Evolutionary conservation across 768 basidiomycete species (phyloP).

Genomic region (Leucocoprinus leucothites): DNA sequence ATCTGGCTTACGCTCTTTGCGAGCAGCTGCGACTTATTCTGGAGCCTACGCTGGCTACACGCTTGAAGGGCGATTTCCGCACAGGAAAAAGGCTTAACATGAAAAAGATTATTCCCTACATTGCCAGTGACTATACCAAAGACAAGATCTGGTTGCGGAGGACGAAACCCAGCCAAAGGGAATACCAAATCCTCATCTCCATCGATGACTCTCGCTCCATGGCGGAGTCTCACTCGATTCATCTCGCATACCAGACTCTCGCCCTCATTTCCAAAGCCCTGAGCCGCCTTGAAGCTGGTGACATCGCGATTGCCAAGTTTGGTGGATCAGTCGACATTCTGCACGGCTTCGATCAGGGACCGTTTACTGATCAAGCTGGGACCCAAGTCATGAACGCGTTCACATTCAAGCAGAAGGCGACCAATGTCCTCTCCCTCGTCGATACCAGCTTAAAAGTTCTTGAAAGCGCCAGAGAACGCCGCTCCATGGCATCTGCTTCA

Average conservation of each 20-base stretch:
- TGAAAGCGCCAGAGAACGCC: slow-evolving; percentile 71
- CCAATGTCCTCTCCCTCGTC: slow-evolving; percentile 80
- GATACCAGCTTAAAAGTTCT: slow-evolving; percentile 75
- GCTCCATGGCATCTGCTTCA: slow-evolving; percentile 54
- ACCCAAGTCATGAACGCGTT: slow-evolving; percentile 80
- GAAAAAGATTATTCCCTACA: slow-evolving; percentile 98
- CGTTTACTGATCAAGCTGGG: slow-evolving; percentile 79
- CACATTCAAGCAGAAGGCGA: slow-evolving; percentile 85
- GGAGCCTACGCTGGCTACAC: slow-evolving; percentile 90
- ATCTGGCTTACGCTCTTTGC: slow-evolving; percentile 88
- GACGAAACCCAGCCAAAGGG: slow-evolving; percentile 88
- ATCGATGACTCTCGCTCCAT: slow-evolving; percentile 97
- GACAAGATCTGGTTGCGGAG: slow-evolving; percentile 99
- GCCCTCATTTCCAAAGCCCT: slow-evolving; percentile 90
- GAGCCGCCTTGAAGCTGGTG: slow-evolving; percentile 91
- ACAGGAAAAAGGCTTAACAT: slow-evolving; percentile 98
- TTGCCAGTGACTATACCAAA: slow-evolving; percentile 98
- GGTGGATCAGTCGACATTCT: slow-evolving; percentile 86
- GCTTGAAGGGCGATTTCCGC: slow-evolving; percentile 94
- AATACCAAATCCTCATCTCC: slow-evolving; percentile 93
- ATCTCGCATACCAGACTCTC: slow-evolving; percentile 92
- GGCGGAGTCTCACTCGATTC: slow-evolving; percentile 89
- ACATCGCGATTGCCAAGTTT: slow-evolving; percentile 87
- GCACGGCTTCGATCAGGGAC: slow-evolving; percentile 80
- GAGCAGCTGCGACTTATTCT: slow-evolving; percentile 96